A percentile compares a stretch with the other conserved stretches of the same genome.
These are phyloP conservation scores for Aspergillus sojae DNA, from an alignment of 2,329 filamentous ascomycete genomes.

Conservation along the genomic window DNA sequence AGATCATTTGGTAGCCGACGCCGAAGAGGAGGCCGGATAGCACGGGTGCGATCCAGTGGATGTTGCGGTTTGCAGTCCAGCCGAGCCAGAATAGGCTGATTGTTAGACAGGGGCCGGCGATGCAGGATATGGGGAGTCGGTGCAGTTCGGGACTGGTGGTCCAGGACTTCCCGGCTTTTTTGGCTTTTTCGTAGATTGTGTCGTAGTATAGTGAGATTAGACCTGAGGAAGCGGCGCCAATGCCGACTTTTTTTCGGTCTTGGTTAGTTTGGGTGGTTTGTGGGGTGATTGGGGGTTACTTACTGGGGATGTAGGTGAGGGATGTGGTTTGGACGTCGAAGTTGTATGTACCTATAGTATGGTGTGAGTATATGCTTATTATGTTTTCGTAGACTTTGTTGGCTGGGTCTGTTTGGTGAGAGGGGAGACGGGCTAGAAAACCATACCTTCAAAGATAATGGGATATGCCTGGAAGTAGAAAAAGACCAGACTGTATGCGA, in stretches of 20 bases:
- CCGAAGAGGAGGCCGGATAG: conserved; percentile 65
- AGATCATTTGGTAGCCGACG: conserved; percentile 63
- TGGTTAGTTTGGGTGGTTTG: not conserved
- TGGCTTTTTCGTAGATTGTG: conserved; percentile 57
- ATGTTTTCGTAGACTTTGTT: not conserved
- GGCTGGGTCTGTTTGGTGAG: fast-evolving
- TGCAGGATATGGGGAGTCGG: conserved; percentile 70
- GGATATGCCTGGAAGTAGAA: conserved; percentile 79
- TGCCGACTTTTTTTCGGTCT: conserved; percentile 50
- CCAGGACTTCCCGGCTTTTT: conserved; percentile 58
- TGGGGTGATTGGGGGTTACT: not conserved
- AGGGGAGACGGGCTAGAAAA: too few relatives aligned
- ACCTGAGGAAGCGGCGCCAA: conserved; percentile 62
- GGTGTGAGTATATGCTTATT: not conserved
- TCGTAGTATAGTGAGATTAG: conserved; percentile 69
- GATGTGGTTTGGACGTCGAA: conserved; percentile 67
- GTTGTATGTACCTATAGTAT: conserved; percentile 55
- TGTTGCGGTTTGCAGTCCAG: conserved; percentile 54
- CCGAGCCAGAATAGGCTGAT: conserved; percentile 58
- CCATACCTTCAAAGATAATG: conserved; percentile 62
- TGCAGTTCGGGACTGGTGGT: conserved; percentile 60
- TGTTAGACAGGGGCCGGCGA: conserved; percentile 68
- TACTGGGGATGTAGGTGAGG: conserved; percentile 66
- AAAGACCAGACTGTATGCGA: conserved; percentile 69
- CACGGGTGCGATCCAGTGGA: conserved; percentile 60